Evolutionary conservation across 202 grass and related monocot genomes (phyloP).

Genomic region (Panicum virgatum): DNA sequence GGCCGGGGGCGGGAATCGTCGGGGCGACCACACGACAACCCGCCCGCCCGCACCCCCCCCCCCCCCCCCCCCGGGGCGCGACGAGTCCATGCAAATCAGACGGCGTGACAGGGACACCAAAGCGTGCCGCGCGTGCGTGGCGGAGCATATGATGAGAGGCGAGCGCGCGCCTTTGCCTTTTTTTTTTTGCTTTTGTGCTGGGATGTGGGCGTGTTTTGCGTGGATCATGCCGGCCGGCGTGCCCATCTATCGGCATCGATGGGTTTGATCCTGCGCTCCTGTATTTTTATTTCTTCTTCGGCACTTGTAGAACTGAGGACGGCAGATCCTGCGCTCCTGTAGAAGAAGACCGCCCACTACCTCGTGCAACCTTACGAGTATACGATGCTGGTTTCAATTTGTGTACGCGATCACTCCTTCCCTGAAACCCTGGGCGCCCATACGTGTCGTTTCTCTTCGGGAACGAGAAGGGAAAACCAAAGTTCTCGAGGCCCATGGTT

Average conservation of each 20-base stretch:
- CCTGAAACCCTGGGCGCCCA: too few species aligned
- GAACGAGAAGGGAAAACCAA: too few species aligned
- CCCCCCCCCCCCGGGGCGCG: too few species aligned
- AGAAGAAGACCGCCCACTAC: not conserved
- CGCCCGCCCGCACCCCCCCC: too few species aligned
- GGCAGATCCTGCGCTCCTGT: not conserved
- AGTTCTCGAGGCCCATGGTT: not conserved
- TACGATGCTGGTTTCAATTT: not conserved
- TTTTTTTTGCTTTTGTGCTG: not conserved
- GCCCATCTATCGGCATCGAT: not conserved
- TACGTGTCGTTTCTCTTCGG: not conserved
- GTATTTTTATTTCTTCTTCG: not conserved
- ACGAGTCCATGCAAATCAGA: not conserved
- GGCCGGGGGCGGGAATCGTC: not conserved
- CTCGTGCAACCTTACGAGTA: not conserved
- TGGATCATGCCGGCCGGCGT: not conserved
- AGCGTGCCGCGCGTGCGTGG: conserved; percentile 29
- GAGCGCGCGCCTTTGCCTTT: not conserved
- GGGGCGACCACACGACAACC: too few species aligned
- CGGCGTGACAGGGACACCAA: not conserved
- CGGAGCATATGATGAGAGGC: not conserved
- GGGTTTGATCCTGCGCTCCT: not conserved
- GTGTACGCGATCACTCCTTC: not conserved
- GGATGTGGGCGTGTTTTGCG: conserved; percentile 3
- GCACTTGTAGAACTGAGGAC: not conserved